phyloP scores from a whole-genome alignment of 768 basidiomycete genomes.

The Fistulinella prunicolor region DNA sequence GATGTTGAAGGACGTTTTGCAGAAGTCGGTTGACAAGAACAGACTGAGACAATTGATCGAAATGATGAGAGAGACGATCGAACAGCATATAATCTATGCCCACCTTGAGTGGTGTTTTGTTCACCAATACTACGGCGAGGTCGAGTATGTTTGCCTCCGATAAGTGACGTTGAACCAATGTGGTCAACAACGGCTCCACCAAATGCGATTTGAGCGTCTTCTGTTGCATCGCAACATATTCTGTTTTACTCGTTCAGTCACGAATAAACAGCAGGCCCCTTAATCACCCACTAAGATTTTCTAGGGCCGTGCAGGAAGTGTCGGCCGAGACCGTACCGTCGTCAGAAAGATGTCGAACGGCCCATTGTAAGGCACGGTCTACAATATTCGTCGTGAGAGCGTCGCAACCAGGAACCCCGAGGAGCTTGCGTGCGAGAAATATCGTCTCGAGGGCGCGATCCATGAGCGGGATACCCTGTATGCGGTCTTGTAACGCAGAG shows the following conservation, averaged over 20 bases:
- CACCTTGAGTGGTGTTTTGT: slow-evolving; percentile 60
- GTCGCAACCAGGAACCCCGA: slow-evolving; percentile 20
- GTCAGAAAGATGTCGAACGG: slow-evolving; percentile 44
- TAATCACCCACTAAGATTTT: slow-evolving; percentile 38
- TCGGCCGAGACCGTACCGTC: slow-evolving; percentile 27
- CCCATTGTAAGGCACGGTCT: slow-evolving; percentile 52
- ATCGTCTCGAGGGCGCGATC: slow-evolving; percentile 31
- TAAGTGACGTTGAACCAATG: slow-evolving; percentile 61
- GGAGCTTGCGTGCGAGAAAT: slow-evolving; percentile 31
- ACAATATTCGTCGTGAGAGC: slow-evolving; percentile 33
- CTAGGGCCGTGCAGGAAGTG: slow-evolving; percentile 20
- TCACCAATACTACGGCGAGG: slow-evolving; percentile 42
- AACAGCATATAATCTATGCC: slow-evolving; percentile 7
- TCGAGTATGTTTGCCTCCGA: slow-evolving; percentile 38
- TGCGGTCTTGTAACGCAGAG: slow-evolving; percentile 23
- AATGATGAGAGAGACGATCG: not conserved
- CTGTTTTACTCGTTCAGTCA: slow-evolving; percentile 8
- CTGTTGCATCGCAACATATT: slow-evolving; percentile 9
- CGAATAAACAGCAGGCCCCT: not conserved
- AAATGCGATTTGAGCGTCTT: slow-evolving; percentile 46
- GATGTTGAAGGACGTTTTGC: slow-evolving; percentile 72
- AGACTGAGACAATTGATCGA: slow-evolving; percentile 43
- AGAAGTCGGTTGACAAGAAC: slow-evolving; percentile 69
- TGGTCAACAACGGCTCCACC: slow-evolving; percentile 68
- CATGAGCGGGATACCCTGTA: slow-evolving; percentile 27